phyloP scores from a whole-genome alignment of 1,284 basidiomycete genomes.

The Paramarasmius palmivorus region DNA sequence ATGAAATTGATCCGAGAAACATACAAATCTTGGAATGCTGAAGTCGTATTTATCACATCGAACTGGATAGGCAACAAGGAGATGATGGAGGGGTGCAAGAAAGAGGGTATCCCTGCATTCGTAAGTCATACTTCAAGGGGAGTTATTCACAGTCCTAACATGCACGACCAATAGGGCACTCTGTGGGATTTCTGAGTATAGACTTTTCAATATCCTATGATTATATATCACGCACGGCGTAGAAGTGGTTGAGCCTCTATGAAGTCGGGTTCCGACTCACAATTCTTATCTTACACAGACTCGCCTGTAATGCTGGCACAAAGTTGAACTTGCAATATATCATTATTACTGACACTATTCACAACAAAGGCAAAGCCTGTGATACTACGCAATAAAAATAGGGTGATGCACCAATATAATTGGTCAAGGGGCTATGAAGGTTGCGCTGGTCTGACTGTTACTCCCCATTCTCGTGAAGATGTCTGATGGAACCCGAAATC shows the following conservation, averaged over 20 bases:
- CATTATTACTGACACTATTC: not conserved
- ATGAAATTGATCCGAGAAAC: conserved; percentile 47
- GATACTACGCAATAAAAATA: not conserved
- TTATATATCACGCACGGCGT: no score
- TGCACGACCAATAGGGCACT: conserved; percentile 31
- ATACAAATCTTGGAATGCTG: conserved; percentile 44
- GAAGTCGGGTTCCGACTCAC: no score
- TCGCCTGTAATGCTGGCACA: not conserved
- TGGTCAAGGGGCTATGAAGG: not conserved
- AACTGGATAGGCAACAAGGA: conserved; percentile 63
- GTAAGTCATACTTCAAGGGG: conserved; percentile 31
- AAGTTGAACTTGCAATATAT: not conserved
- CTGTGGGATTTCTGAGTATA: conserved; percentile 43
- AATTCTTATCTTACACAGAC: no score
- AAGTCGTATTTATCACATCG: conserved; percentile 69
- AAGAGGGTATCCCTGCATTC: conserved; percentile 62
- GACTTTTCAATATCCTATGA: no score
- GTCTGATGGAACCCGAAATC: conserved; percentile 24
- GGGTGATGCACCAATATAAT: not conserved
- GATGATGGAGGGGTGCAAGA: conserved; percentile 70
- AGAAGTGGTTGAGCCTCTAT: no score
- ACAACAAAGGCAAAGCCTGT: not conserved
- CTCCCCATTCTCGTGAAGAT: conserved; percentile 36
- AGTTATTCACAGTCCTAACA: not conserved
- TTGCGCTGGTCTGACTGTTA: conserved; percentile 3